Evolutionary conservation across 2,329 filamentous ascomycete genomes (phyloP).

Genomic region (Trichoderma sp.): DNA sequence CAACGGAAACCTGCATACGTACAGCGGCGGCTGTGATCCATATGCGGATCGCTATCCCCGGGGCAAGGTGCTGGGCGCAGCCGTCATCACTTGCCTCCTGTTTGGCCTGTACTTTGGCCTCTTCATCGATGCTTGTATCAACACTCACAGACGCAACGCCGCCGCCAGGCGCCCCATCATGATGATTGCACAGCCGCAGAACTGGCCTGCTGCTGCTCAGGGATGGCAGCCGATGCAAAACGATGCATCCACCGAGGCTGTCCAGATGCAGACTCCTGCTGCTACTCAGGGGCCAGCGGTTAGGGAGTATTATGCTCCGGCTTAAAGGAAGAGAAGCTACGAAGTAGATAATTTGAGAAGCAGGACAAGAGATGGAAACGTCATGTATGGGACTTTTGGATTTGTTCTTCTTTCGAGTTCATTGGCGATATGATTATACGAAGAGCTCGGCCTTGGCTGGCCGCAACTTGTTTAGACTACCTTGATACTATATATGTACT

Average conservation of each 20-base stretch:
- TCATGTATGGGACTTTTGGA: not conserved
- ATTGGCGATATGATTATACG: slow-evolving; percentile 12
- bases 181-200: slow-evolving; percentile 29
- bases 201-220: slow-evolving; percentile 30
- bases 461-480: slow-evolving; percentile 1
- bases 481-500: not conserved
- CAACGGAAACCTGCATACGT: not conserved
- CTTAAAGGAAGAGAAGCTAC: not conserved
- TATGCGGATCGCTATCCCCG: not conserved
- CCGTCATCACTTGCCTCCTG: slow-evolving; percentile 27
- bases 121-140: slow-evolving; percentile 41
- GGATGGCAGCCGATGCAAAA: slow-evolving; percentile 31
- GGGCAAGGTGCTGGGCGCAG: slow-evolving; percentile 19
- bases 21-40: not conserved
- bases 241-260: not conserved
- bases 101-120: slow-evolving; percentile 37
- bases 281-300: not conserved
- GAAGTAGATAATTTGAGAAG: not conserved
- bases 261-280: not conserved
- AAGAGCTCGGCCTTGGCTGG: slow-evolving; percentile 1
- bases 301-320: slow-evolving; percentile 12
- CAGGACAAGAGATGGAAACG: not conserved
- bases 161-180: slow-evolving; percentile 25
- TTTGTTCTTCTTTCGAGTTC: not conserved
- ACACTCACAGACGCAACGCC: slow-evolving; percentile 34